Conservation (phyloP, 495 filamentous ascomycete species). For the Oidiodendron maius region DNA sequence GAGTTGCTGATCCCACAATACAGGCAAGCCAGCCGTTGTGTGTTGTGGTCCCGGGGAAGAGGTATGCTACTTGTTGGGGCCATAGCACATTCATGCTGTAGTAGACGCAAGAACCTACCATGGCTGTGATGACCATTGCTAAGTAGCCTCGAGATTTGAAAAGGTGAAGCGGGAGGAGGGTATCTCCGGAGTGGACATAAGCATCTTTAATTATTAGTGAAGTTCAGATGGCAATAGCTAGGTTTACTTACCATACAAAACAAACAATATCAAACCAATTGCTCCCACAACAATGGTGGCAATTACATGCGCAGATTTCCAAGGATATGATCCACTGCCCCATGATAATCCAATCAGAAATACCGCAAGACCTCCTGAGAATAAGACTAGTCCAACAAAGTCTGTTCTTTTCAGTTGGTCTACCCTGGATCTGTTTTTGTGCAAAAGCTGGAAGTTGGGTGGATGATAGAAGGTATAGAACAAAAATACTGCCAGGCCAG, state of each 20-base stretch:
- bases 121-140: constrained; percentile 7
- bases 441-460: constrained; percentile 22
- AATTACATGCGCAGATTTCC: not conserved
- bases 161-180: not conserved
- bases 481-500: constrained; percentile 16
- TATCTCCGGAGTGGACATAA: not conserved
- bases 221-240: not conserved
- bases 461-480: constrained; percentile 27
- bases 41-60: constrained; percentile 3
- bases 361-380: no score
- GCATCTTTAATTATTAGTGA: not conserved
- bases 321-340: not conserved
- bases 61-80: constrained; percentile 6
- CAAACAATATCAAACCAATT: not conserved
- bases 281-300: not conserved
- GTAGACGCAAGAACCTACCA: constrained; percentile 7
- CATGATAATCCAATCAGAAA: not conserved
- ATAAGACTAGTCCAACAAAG: no score
- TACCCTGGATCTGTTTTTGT: constrained; percentile 15
- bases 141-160: constrained; percentile 8
- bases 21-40: constrained; percentile 8
- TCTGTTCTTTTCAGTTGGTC: constrained; percentile 26
- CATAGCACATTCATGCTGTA: constrained; percentile 7
- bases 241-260: not conserved
- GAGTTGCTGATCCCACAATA: not conserved